Base-by-base conservation (phyloP, 2,329 filamentous ascomycete species). In the Trichoderma semiorbis region DNA sequence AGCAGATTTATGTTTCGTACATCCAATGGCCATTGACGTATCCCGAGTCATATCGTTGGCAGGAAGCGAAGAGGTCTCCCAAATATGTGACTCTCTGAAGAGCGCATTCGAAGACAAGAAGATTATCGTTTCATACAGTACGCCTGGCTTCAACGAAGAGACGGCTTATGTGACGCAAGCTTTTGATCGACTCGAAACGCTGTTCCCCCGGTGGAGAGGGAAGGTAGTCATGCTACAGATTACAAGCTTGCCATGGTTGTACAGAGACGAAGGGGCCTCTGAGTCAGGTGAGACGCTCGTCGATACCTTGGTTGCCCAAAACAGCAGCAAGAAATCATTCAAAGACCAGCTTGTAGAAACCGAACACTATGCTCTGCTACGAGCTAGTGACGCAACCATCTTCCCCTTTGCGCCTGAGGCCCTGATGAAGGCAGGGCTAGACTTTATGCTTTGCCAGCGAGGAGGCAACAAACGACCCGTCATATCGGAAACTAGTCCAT, bases 1-100 rank as follows among this genome's bases (percentile, higher is more conserved):
- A 93, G 12, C 97, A 97, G 26, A 50, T 34, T 10, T 10, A 47
- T 36, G 50, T 11, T 16, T 21, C 11, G 47, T 53, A 14, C 21
- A 53, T 53, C 43, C 43, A 50, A 50, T 50, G 43, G 43, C 43
- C 43, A 50, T 50, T 50, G 43, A 50, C 18, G n/a, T 8, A 50
- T 21, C 43, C 10, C 43, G 10, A 21, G n/a, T 50, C 43, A 21
- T 12, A 12, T 21, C 43, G n/a, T 2, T 11, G 10, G 43, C n/a
- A 50, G 0, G 7, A 10, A 7, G 43, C 43, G 43, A 50, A 50
- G 43, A n/a, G 1, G n/a, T 50, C 43, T n/a, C 8, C n/a, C 16
- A 43, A 43, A 50, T 50, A 21, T 50, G n/a, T 50, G n/a, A 50
- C n/a, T 21, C n/a, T 21, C 43, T 50, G n/a, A 10, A 11, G n/a